These are phyloP conservation scores for Alternaria burnsii DNA, from an alignment of 2,329 filamentous ascomycete species.

Conservation along the genomic window DNA sequence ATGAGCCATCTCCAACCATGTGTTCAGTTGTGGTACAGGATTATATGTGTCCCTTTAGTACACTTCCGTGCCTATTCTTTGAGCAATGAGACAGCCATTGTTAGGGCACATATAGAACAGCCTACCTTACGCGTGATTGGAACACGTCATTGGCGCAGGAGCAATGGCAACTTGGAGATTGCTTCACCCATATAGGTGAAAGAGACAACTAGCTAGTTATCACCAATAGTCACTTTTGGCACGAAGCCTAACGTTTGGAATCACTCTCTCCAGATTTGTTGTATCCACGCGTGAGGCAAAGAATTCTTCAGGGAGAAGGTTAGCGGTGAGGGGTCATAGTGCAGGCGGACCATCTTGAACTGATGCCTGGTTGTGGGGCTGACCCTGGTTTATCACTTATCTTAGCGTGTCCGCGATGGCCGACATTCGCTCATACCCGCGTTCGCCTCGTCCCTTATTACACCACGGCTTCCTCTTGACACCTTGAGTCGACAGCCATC, in stretches of 20 bases:
- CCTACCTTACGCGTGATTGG: background rate
- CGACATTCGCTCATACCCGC: constrained; percentile 16
- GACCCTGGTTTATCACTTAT: constrained; percentile 18
- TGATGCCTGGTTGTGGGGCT: constrained; percentile 17
- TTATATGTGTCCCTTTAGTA: background rate
- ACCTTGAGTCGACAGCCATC: background rate
- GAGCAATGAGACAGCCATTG: background rate
- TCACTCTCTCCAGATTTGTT: background rate
- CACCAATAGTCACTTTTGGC: background rate
- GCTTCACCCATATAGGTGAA: background rate
- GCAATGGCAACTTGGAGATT: background rate
- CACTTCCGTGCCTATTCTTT: background rate
- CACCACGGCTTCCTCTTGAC: background rate
- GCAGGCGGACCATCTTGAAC: background rate
- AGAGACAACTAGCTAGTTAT: background rate
- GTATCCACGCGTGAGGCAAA: background rate
- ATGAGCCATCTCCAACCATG: background rate
- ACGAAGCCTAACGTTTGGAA: background rate
- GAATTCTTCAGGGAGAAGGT: background rate
- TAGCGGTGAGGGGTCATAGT: background rate
- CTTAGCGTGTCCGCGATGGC: constrained; percentile 30
- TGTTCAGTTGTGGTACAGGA: background rate
- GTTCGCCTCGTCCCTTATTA: constrained; percentile 11
- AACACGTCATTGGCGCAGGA: background rate
- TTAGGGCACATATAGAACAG: background rate